Conservation (phyloP, 2,329 filamentous ascomycete species). For the Trichoderma semiorbis region DNA sequence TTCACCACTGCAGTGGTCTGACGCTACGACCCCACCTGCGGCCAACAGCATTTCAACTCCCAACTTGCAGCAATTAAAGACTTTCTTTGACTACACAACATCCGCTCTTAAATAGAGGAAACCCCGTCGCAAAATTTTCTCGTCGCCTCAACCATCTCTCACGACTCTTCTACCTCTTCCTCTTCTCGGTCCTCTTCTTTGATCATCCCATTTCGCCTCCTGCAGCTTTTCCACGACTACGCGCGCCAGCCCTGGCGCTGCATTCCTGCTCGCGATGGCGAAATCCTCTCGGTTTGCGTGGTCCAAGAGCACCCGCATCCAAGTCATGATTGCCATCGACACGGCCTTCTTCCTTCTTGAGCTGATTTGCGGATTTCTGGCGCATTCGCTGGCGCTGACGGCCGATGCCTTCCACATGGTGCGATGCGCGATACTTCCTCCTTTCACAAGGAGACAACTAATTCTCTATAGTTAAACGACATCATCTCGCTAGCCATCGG, state of each 20-base stretch:
- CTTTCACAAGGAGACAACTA: not conserved
- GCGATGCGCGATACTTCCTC: slow-evolving; percentile 28
- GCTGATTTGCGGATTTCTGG: slow-evolving; percentile 77
- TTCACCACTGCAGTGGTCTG: not conserved
- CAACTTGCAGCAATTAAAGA: not conserved
- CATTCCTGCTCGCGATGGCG: slow-evolving; percentile 26
- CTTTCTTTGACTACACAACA: not conserved
- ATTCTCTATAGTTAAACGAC: slow-evolving; percentile 72
- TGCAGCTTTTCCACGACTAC: not conserved
- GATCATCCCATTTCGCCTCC: not conserved
- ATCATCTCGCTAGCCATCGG: slow-evolving; percentile 91
- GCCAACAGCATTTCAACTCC: slow-evolving; percentile 7
- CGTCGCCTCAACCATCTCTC: not conserved
- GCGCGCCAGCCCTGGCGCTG: slow-evolving; percentile 13
- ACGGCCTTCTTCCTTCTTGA: slow-evolving; percentile 87
- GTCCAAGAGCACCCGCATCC: slow-evolving; percentile 89
- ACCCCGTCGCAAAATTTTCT: not conserved
- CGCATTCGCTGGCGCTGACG: slow-evolving; percentile 87
- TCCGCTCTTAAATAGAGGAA: not conserved
- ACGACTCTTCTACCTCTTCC: not conserved
- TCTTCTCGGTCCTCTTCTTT: not conserved
- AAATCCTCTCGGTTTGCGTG: slow-evolving; percentile 63
- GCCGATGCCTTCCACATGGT: slow-evolving; percentile 99
- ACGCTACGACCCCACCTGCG: slow-evolving; percentile 7
- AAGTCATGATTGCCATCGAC: slow-evolving; percentile 90